Base-by-base conservation (phyloP, 2,329 filamentous ascomycete genomes). In the Sphaerulina musiva region DNA sequence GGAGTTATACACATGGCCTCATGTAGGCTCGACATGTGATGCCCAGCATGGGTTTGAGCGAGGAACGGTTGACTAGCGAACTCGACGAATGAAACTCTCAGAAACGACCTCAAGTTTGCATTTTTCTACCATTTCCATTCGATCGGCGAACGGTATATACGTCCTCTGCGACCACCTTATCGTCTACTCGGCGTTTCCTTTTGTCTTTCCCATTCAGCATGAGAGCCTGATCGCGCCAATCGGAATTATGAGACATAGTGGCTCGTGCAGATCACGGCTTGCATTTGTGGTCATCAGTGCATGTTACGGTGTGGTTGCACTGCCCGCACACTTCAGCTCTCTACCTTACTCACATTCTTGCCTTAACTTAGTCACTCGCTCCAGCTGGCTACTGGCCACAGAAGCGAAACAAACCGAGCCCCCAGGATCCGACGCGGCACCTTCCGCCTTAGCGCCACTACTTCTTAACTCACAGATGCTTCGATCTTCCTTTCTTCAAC, bases 1-100 rank as follows among this genome's bases (percentile, higher is more conserved):
- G 61, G 58, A 61, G 62, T 63, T 61, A 53, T 58, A 58, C 51
- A 56, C 51, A 56, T 58, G 55, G 57, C 55, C 58, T 56, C 53
- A 53, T 41, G 45, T 42, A 49, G 36, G 51, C 55, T 59, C 55
- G 56, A 52, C 47, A 62, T 53, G 60, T 53, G 49, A 58, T 46
- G 48, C 48, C 48, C 48, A 51, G 48, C 48, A 51, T 51, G 48
- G 45, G 48, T 42, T 53, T 55, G 49, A 50, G 49, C 53, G 57
- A 55, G 59, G 45, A 48, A 54, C 48, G 59, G 43, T 57, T 60
- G 59, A 48, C 57, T 62, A 62, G 60, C 60, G 60, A 58, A 53
- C 53, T 57, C 52, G 53, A 61, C 55, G 60, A 62, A 62, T 62
- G 53, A 61, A 44, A 61, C 51, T 59, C 52, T 60, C 51, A 53